Percentiles rank a stretch among this genome's conserved stretches.
These are phyloP conservation scores for Penicillium sp. DNA, from an alignment of 2,329 filamentous ascomycete species.

Conservation along the genomic window DNA sequence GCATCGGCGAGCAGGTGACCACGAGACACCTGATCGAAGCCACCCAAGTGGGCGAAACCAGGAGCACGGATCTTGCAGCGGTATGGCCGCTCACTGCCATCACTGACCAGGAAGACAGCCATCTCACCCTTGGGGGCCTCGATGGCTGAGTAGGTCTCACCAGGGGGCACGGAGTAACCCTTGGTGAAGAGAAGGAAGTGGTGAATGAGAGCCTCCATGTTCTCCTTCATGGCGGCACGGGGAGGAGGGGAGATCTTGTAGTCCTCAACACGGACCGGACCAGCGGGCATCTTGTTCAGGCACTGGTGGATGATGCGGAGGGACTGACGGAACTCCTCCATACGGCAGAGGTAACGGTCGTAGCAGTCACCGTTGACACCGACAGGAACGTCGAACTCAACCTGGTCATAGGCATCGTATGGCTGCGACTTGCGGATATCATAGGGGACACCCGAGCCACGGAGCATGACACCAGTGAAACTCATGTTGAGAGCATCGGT, in stretches of 20 bases:
- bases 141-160: conserved; percentile 96
- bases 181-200: conserved; percentile 99
- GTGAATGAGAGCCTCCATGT: conserved; percentile 99
- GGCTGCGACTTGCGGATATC: conserved; percentile 95
- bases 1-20: conserved; percentile 95
- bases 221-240: conserved; percentile 99
- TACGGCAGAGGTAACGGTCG: conserved; percentile 96
- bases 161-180: conserved; percentile 93
- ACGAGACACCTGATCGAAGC: conserved; percentile 89
- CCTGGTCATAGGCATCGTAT: conserved; percentile 96
- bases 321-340: conserved; percentile 99
- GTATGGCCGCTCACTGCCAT: conserved; percentile 94
- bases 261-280: conserved; percentile 92
- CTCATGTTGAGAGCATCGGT: conserved; percentile 95
- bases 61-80: conserved; percentile 96
- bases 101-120: conserved; percentile 94
- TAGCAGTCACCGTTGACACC: conserved; percentile 98
- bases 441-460: conserved; percentile 93
- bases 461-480: conserved; percentile 96
- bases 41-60: conserved; percentile 90
- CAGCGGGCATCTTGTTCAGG: conserved; percentile 96
- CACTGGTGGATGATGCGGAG: conserved; percentile 98
- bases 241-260: conserved; percentile 98
- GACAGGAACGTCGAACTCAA: conserved; percentile 97
- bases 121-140: conserved; percentile 99